Conservation (phyloP, 306 rosid species). For the Trifolium pratense region DNA sequence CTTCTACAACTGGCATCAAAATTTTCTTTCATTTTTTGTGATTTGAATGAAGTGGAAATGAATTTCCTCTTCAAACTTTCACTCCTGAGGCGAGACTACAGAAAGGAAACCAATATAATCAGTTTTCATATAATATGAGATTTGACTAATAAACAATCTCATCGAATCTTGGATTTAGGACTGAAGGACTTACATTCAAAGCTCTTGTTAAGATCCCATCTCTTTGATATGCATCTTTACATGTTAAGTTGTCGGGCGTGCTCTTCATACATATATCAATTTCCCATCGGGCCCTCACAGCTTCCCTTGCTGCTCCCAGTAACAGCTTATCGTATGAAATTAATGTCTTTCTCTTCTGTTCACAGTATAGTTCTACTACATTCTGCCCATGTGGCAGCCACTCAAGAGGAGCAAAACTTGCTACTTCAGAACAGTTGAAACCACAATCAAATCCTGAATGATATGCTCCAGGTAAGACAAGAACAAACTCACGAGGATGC, state of each 20-base stretch:
- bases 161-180: conserved; percentile 21
- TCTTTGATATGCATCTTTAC: conserved; percentile 59
- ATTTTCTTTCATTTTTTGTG: conserved; percentile 52
- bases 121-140: conserved; percentile 27
- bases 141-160: background rate
- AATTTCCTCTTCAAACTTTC: conserved; percentile 68
- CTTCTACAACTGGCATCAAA: conserved; percentile 59
- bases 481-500: conserved; percentile 76
- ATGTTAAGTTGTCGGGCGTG: conserved; percentile 48
- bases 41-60: conserved; percentile 56
- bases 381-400: conserved; percentile 85
- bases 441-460: conserved; percentile 86
- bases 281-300: conserved; percentile 82
- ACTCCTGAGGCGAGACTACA: conserved; percentile 65
- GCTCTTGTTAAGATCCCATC: conserved; percentile 62
- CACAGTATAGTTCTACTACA: conserved; percentile 62
- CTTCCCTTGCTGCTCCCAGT: conserved; percentile 81
- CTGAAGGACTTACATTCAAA: conserved; percentile 56
- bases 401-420: conserved; percentile 77
- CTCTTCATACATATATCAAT: conserved; percentile 49
- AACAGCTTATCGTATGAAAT: conserved; percentile 79
- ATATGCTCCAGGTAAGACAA: conserved; percentile 76
- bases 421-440: conserved; percentile 75
- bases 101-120: conserved; percentile 13
- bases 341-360: conserved; percentile 64